These are phyloP conservation scores for Verticillium alfalfae DNA, from an alignment of 2,329 filamentous ascomycete genomes.

Conservation along the genomic window DNA sequence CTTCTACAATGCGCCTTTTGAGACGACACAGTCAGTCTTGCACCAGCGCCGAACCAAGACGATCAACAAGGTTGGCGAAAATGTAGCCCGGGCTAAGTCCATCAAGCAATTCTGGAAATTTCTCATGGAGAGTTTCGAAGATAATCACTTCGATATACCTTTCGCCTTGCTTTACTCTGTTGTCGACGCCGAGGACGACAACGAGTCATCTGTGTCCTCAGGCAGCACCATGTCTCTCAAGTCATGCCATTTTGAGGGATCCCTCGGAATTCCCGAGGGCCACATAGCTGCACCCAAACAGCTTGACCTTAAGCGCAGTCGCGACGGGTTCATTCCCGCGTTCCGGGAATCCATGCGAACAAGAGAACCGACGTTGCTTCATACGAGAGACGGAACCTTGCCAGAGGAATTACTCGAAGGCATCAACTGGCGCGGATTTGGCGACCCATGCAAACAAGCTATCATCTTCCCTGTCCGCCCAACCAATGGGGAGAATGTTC, in stretches of 20 bases:
- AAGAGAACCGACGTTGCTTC: constrained; percentile 23
- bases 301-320: constrained; percentile 26
- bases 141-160: constrained; percentile 29
- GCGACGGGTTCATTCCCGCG: constrained; percentile 25
- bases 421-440: constrained; percentile 48
- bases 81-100: constrained; percentile 21
- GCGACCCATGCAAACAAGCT: constrained; percentile 48
- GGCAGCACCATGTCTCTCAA: constrained; percentile 28
- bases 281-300: constrained; percentile 24
- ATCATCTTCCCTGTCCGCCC: constrained; percentile 58
- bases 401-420: constrained; percentile 46
- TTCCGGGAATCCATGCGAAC: constrained; percentile 31
- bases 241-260: constrained; percentile 27
- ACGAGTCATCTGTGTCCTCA: constrained; percentile 24
- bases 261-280: constrained; percentile 25
- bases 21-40: constrained; percentile 27
- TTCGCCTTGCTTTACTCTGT: constrained; percentile 35
- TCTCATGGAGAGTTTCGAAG: constrained; percentile 23
- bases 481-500: constrained; percentile 49
- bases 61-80: constrained; percentile 24
- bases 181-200: constrained; percentile 27
- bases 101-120: constrained; percentile 27
- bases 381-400: constrained; percentile 36
- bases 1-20: constrained; percentile 32
- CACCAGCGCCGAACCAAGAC: constrained; percentile 25